A percentile compares a stretch with the other conserved stretches of the same genome.
phyloP scores from a whole-genome alignment of 805 yeast genomes.

The Jamesozyma lodderae region DNA sequence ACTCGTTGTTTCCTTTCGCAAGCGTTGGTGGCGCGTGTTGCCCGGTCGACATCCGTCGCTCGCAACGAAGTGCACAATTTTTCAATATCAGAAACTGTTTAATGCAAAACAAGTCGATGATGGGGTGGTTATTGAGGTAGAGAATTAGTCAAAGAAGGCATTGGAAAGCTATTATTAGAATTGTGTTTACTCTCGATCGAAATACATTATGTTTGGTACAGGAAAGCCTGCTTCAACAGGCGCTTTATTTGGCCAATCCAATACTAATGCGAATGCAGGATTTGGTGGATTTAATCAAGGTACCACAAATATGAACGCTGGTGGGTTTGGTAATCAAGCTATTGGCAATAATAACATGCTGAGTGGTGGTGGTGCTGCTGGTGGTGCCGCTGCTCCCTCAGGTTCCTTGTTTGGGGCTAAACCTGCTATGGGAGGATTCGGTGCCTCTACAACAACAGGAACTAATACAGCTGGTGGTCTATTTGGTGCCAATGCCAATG shows the following conservation, averaged over 20 bases:
- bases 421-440: slow-evolving; percentile 7
- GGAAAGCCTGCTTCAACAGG: slow-evolving; percentile 5
- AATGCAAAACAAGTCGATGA: neutral
- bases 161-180: too few relatives aligned
- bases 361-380: neutral
- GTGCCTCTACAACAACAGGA: slow-evolving; percentile 8
- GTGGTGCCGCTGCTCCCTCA: slow-evolving; percentile 1
- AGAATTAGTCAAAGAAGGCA: too few relatives aligned
- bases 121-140: neutral
- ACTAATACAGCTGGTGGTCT: slow-evolving; percentile 5
- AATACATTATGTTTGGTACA: slow-evolving; percentile 5
- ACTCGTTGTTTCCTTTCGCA: too few relatives aligned
- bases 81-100: neutral
- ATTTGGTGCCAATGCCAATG: slow-evolving; percentile 16
- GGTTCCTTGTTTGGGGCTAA: slow-evolving; percentile 24
- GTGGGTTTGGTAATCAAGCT: neutral
- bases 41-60: neutral
- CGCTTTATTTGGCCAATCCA: slow-evolving; percentile 1
- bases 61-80: neutral
- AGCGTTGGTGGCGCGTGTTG: too few relatives aligned
- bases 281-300: slow-evolving; percentile 1
- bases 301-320: too few relatives aligned
- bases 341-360: neutral
- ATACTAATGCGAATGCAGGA: neutral
- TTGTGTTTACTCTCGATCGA: too few relatives aligned